Percentiles rank a stretch among this genome's conserved stretches.
These are phyloP conservation scores for Ramaria sp. DNA, from an alignment of 768 basidiomycete species.

Conservation along the genomic window DNA sequence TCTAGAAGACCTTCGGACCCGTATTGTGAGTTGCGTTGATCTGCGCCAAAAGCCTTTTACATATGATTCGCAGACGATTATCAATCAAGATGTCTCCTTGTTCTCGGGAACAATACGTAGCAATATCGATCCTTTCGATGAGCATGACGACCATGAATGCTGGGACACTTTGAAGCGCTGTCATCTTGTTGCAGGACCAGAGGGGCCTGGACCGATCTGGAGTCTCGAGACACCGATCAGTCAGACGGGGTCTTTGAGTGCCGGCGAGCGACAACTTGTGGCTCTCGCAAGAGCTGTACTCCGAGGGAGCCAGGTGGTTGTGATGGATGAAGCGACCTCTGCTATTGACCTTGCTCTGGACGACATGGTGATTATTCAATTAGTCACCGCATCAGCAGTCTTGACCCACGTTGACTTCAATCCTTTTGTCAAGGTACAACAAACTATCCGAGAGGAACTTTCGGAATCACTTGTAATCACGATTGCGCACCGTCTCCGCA, in stretches of 20 bases:
- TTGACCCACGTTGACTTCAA: not conserved
- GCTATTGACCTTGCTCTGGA: slow-evolving; percentile 64
- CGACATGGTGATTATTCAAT: slow-evolving; percentile 39
- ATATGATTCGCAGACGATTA: slow-evolving; percentile 42
- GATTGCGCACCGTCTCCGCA: slow-evolving; percentile 73
- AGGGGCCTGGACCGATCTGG: slow-evolving; percentile 13
- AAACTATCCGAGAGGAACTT: slow-evolving; percentile 65
- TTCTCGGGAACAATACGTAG: slow-evolving; percentile 64
- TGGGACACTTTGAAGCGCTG: slow-evolving; percentile 55
- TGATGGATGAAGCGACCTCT: slow-evolving; percentile 73
- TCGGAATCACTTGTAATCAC: slow-evolving; percentile 64
- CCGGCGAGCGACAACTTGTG: slow-evolving; percentile 55
- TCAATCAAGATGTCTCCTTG: slow-evolving; percentile 65
- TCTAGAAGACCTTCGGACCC: slow-evolving; percentile 54
- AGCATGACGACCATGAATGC: slow-evolving; percentile 51
- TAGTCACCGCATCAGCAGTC: slow-evolving; percentile 11
- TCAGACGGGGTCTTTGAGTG: slow-evolving; percentile 9
- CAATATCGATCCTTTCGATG: slow-evolving; percentile 60
- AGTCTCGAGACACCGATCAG: slow-evolving; percentile 53
- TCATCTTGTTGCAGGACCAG: slow-evolving; percentile 35
- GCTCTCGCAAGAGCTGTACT: slow-evolving; percentile 60
- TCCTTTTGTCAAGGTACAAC: slow-evolving; percentile 42
- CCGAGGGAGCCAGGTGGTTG: slow-evolving; percentile 52
- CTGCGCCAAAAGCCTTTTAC: not conserved
- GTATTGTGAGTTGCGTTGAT: slow-evolving; percentile 32